Evolutionary conservation across 345 rosid genomes (phyloP), one percentile per base, ranked within the genome.

Genomic region (Salix exigua): DNA sequence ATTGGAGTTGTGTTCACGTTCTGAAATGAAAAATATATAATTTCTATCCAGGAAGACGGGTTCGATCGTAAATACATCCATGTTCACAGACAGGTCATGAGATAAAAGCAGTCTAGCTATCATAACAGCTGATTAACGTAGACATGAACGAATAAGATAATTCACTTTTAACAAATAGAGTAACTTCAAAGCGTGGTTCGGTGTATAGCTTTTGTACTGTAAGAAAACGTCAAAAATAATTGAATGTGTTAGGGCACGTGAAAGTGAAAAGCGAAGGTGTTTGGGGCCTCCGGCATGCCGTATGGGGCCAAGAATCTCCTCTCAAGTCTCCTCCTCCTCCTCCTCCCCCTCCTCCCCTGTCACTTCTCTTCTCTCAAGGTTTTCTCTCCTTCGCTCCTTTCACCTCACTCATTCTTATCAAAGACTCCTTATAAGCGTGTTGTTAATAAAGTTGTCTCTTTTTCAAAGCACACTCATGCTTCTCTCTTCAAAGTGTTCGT

Each of bases 181-280:
- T 62, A 58, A 62, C 18, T 58, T 60, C 38, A 25, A 73, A 42
- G 76, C 33, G 25, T 31, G 74, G 66, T 62, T 48, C n/a, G 66
- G 46, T 70, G 31, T 61, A 40, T 53, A 28, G 28, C 51, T 71
- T 55, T 42, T 68, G 66, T 28, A 55, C 44, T 70, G 9, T 37
- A 71, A 72, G 42, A 69, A 55, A 6, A 31, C 30, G 11, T 46
- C 66, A 33, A 37, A 66, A 35, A 31, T 42, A 26, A 11, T n/a
- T 65, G 33, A 65, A 68, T 55, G 68, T n/a, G n/a, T 50, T 55
- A 66, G 72, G 81, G 78, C 86, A 83, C 86, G 77, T 75, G 83
- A 77, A 75, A 71, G 76, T 25, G 58, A 76, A 26, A 53, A 51
- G 26, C 6, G 9, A 73, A 65, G 46, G 25, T 35, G 3, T 11